Conservation (phyloP, 257 asterid genomes). For the Rehmannia glutinosa region DNA sequence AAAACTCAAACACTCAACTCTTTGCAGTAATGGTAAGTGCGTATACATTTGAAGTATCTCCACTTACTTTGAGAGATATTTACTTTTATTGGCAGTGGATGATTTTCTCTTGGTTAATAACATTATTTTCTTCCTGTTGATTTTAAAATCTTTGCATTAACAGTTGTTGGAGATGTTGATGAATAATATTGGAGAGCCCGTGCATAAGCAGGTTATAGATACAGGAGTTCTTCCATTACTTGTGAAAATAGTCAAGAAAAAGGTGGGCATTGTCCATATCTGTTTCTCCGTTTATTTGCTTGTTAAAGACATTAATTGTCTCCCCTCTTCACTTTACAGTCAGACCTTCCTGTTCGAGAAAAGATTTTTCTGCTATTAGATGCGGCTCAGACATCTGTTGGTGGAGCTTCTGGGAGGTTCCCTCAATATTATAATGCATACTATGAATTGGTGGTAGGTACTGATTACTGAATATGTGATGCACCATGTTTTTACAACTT, state of each 20-base stretch:
- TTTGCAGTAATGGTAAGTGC: constrained; percentile 65
- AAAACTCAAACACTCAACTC: constrained; percentile 55
- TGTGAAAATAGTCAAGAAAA: constrained; percentile 90
- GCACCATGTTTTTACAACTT: background rate
- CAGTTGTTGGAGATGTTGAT: constrained; percentile 98
- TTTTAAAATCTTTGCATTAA: constrained; percentile 16
- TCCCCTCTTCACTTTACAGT: constrained; percentile 36
- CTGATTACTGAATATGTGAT: constrained; percentile 8
- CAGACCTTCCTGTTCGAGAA: constrained; percentile 78
- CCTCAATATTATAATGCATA: constrained; percentile 90
- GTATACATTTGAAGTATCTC: constrained; percentile 2
- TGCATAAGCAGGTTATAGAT: constrained; percentile 89
- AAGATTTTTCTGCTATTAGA: constrained; percentile 86
- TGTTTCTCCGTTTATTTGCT: background rate
- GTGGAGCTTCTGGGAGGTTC: constrained; percentile 90
- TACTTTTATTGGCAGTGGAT: background rate
- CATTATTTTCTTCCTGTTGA: constrained; percentile 16
- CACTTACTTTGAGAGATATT: background rate
- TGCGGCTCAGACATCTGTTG: constrained; percentile 95
- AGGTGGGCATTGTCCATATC: constrained; percentile 38
- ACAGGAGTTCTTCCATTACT: constrained; percentile 67
- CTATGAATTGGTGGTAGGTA: constrained; percentile 90
- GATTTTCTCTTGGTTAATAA: background rate
- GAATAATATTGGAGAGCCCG: constrained; percentile 87
- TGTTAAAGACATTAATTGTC: constrained; percentile 7